Percentiles rank a stretch among this genome's conserved stretches.
Conservation (phyloP, 345 rosid genomes). For the Euphorbia pulcherrima region DNA sequence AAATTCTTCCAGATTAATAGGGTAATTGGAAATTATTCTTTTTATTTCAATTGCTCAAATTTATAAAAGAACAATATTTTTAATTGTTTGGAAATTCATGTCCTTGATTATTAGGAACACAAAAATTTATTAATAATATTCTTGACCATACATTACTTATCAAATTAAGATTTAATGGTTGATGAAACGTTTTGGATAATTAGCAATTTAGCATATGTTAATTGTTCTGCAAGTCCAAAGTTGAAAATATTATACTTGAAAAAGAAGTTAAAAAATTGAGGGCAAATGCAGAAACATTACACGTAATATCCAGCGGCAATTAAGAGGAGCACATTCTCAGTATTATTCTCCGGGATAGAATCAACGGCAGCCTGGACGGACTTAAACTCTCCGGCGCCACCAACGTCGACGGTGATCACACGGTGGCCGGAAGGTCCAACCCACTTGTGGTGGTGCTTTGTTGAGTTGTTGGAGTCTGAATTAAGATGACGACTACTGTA, state of each 20-base stretch:
- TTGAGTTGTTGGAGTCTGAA: conserved; percentile 21
- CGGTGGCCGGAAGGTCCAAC: conserved; percentile 72
- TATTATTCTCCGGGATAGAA: conserved; percentile 61
- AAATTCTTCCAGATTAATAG: too few relatives aligned
- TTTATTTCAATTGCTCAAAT: too few relatives aligned
- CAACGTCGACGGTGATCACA: conserved; percentile 55
- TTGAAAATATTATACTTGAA: background rate
- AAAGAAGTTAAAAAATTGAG: background rate
- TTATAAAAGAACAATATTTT: too few relatives aligned
- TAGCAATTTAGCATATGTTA: background rate
- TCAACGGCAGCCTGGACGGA: conserved; percentile 86
- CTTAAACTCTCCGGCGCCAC: conserved; percentile 57
- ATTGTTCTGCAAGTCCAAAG: background rate
- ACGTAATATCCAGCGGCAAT: conserved; percentile 71
- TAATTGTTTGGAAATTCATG: too few relatives aligned
- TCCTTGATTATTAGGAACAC: too few relatives aligned
- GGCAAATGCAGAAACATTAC: conserved; percentile 26
- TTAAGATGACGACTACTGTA: conserved; percentile 11
- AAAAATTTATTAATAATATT: too few relatives aligned
- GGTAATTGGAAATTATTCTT: too few relatives aligned
- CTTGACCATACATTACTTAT: too few relatives aligned
- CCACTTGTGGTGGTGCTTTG: conserved; percentile 55
- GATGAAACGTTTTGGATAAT: background rate
- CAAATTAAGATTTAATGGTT: too few relatives aligned
- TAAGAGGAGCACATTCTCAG: conserved; percentile 50